Percentiles rank a stretch among this genome's conserved stretches.
These are phyloP conservation scores for Mariannaea elegans DNA, from an alignment of 2,329 filamentous ascomycete species.

Conservation along the genomic window DNA sequence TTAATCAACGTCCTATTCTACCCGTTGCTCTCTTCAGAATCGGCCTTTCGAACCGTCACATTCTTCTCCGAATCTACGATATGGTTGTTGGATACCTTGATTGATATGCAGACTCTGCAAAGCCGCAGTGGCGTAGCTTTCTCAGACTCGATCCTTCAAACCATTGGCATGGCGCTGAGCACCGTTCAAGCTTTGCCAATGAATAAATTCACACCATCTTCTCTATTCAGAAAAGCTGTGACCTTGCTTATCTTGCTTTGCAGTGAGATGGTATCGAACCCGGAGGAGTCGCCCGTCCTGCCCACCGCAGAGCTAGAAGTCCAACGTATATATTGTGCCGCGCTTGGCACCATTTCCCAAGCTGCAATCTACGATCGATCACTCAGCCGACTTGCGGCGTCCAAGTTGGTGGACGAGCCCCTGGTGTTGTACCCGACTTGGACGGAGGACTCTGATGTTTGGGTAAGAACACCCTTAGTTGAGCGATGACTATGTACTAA, in stretches of 20 bases:
- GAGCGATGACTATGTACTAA: conserved; percentile 29
- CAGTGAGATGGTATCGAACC: conserved; percentile 49
- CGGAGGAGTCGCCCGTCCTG: conserved; percentile 42
- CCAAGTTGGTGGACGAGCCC: conserved; percentile 54
- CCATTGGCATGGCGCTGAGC: conserved; percentile 50
- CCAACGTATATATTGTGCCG: conserved; percentile 48
- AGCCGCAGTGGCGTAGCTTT: conserved; percentile 47
- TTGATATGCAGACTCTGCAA: conserved; percentile 53
- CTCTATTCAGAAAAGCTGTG: conserved; percentile 48
- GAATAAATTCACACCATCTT: conserved; percentile 25
- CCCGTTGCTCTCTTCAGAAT: conserved; percentile 47
- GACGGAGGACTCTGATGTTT: conserved; percentile 50
- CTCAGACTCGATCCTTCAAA: conserved; percentile 43
- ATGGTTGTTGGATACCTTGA: conserved; percentile 61
- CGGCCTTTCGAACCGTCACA: conserved; percentile 43
- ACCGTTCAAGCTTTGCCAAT: conserved; percentile 39
- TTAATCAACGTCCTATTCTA: conserved; percentile 55
- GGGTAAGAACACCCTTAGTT: conserved; percentile 45
- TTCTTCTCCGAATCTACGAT: conserved; percentile 52
- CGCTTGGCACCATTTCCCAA: conserved; percentile 50
- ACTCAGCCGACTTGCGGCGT: conserved; percentile 51
- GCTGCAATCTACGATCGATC: conserved; percentile 44
- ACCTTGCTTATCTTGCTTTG: conserved; percentile 54
- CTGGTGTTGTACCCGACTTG: conserved; percentile 46
- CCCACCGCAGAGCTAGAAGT: conserved; percentile 40